Base-by-base conservation (phyloP, 805 yeast genomes). In the Lipomyces orientalis region DNA sequence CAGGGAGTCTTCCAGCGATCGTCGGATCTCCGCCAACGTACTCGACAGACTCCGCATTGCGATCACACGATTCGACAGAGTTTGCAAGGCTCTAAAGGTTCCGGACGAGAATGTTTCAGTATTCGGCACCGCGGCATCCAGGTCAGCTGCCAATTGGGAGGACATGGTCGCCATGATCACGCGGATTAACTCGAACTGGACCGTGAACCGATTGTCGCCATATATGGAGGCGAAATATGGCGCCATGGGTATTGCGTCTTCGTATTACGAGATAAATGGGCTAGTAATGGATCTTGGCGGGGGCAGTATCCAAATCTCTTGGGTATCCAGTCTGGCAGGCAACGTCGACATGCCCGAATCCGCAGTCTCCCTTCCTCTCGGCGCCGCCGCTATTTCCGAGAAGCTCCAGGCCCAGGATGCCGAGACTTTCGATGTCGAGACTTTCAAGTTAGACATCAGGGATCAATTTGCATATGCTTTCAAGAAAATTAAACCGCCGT, bases 11-110 rank as follows among this genome's bases (percentile, higher is more conserved):
- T 33, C 58, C 4, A 6, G 61, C 10, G 68, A 58, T 35, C 58
- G 52, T 7, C 37, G 58, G 71, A 81, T 67, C 72, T 82, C 56
- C 22, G 67, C 66, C 2, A 85, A 84, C 54, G 86, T 85, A 2
- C 86, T 89, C 43, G 76, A 76, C 29, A 91, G 88, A 65, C 86
- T 89, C 25, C 82, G 86, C 64, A 81, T 83, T 29, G 88, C 91
- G 1, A 84, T 90, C 85, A 82, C 83, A 69, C 82, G 94, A 72
- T 90, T 90, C 79, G 84, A 86, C 73, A 80, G 85, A 71, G 88
- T 89, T 55, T 90, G 94, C 76, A 86, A 84, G 63, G 92, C 88
- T 77, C 90, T 90, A 74, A 92, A 91, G 31, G 93, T 90, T 1
- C 84, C 87, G 6, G 75, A 77, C 35, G 83, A 82, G 62, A 76